phyloP scores from a whole-genome alignment of 2,329 filamentous ascomycete genomes.

The Phialophora macrospora region DNA sequence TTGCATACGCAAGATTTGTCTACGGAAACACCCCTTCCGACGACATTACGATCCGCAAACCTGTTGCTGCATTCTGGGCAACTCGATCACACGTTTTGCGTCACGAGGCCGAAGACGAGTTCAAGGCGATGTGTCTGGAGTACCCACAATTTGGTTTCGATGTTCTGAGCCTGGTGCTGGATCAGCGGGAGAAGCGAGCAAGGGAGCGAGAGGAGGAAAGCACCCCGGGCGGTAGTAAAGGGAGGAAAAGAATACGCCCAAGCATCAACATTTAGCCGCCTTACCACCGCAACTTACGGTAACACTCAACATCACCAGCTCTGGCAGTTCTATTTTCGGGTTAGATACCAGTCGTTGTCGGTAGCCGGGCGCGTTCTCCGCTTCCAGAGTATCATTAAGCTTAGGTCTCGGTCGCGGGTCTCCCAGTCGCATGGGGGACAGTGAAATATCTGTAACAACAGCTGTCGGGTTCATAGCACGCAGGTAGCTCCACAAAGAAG shows the following conservation, averaged over 20 bases:
- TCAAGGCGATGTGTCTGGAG: conserved; percentile 82
- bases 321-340: not conserved
- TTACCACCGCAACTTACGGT: not conserved
- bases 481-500: not conserved
- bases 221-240: conserved; percentile 40
- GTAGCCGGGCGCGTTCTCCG: not conserved
- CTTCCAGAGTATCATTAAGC: not conserved
- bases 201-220: conserved; percentile 47
- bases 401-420: not conserved
- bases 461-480: not conserved
- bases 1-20: conserved; percentile 87
- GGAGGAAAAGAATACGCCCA: conserved; percentile 47
- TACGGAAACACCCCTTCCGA: conserved; percentile 75
- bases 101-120: conserved; percentile 83
- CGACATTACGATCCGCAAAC: conserved; percentile 75
- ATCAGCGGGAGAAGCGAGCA: conserved; percentile 51
- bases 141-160: conserved; percentile 93
- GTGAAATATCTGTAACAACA: conserved; percentile 14
- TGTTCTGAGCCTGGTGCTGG: conserved; percentile 68
- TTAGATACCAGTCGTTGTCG: not conserved
- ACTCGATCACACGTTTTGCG: conserved; percentile 78
- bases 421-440: not conserved
- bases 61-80: conserved; percentile 90
- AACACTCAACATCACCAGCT: not conserved
- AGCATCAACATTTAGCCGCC: conserved; percentile 35